Evolutionary conservation across 805 yeast species (phyloP).

Genomic region (Wickerhamiella vanderwaltii): DNA sequence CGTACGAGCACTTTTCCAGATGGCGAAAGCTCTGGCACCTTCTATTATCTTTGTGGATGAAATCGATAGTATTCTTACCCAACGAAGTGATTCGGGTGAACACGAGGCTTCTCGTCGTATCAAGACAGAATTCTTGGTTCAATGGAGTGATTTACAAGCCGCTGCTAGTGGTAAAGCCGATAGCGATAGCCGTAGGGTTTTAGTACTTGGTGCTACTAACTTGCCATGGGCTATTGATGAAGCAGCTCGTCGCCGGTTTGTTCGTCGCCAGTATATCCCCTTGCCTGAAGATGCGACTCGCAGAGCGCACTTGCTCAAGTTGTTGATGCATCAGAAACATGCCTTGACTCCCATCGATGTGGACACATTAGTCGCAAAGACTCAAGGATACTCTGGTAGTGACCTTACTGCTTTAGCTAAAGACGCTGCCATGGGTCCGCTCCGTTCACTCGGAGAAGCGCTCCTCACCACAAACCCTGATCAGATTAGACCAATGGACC

Average conservation of each 20-base stretch:
- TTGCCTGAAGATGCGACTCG: conserved; percentile 82
- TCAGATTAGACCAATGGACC: conserved; percentile 60
- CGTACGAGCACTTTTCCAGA: conserved; percentile 72
- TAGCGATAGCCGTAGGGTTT: conserved; percentile 49
- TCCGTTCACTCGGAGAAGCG: conserved; percentile 78
- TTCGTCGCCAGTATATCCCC: conserved; percentile 84
- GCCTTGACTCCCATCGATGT: conserved; percentile 53
- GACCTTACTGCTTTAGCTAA: conserved; percentile 89
- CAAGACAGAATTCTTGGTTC: conserved; percentile 84
- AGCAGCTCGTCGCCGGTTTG: conserved; percentile 89
- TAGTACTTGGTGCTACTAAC: conserved; percentile 90
- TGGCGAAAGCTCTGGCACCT: conserved; percentile 80
- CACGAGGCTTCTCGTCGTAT: conserved; percentile 82
- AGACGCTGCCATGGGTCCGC: conserved; percentile 97
- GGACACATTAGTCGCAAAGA: conserved; percentile 45
- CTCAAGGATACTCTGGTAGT: conserved; percentile 83
- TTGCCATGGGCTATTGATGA: conserved; percentile 95
- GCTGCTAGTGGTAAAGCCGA: conserved; percentile 69
- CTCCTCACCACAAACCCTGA: conserved; percentile 56
- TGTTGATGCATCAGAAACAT: conserved; percentile 61
- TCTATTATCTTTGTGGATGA: conserved; percentile 93
- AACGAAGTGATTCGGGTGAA: conserved; percentile 64
- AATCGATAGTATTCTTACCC: conserved; percentile 78
- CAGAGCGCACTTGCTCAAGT: conserved; percentile 50
- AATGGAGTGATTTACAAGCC: conserved; percentile 85